These are phyloP conservation scores for Volvox carteri DNA, from an alignment of 163 green algal genomes.

Conservation along the genomic window DNA sequence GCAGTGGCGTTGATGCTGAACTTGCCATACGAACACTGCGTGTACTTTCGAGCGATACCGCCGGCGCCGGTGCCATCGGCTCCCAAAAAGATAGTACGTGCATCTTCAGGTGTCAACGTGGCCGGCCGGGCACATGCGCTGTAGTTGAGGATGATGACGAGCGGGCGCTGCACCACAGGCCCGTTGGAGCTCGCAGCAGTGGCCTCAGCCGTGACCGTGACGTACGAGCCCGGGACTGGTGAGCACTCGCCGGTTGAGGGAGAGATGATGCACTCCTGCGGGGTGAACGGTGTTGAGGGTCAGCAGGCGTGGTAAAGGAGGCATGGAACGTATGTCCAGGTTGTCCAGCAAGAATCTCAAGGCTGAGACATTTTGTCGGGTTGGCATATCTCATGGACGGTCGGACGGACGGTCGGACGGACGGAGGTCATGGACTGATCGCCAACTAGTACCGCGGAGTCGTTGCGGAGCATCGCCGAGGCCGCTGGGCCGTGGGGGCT, in stretches of 20 bases:
- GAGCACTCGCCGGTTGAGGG: neutral
- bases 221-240: neutral
- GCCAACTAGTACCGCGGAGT: too few relatives aligned
- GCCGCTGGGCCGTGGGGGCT: too few relatives aligned
- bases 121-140: neutral
- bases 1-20: neutral
- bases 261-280: neutral
- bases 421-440: too few relatives aligned
- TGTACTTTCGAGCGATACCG: conserved; percentile 7
- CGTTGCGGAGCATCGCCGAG: too few relatives aligned
- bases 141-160: conserved; percentile 16
- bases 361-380: neutral
- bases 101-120: neutral
- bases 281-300: too few relatives aligned
- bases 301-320: neutral
- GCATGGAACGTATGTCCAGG: neutral
- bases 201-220: neutral
- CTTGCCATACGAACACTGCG: conserved; percentile 30
- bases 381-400: too few relatives aligned
- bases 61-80: neutral
- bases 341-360: neutral
- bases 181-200: neutral
- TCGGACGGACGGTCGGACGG: too few relatives aligned
- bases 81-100: neutral
- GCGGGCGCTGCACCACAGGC: neutral